Evolutionary conservation across 306 rosid species (phyloP).

Genomic region (Prunus kanzakura): DNA sequence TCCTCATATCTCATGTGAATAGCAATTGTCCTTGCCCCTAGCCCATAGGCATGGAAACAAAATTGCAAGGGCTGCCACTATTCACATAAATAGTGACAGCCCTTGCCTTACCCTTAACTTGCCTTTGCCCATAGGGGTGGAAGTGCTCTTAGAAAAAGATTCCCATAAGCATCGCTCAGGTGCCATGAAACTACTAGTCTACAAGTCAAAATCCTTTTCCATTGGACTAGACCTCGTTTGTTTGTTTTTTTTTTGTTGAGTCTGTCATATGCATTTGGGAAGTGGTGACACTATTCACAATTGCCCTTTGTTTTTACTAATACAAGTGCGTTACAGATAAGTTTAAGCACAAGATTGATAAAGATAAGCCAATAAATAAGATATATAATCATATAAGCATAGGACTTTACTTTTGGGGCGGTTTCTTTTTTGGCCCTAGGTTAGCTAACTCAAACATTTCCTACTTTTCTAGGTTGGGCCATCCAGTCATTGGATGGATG

Average conservation of each 20-base stretch:
- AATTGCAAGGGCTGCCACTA: too few relatives aligned
- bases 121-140: too few relatives aligned
- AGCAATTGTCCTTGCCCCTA: too few relatives aligned
- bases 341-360: not conserved
- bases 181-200: too few relatives aligned
- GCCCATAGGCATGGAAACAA: too few relatives aligned
- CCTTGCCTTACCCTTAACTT: too few relatives aligned
- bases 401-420: not conserved
- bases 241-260: not conserved
- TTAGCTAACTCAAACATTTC: not conserved
- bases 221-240: too few relatives aligned
- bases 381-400: not conserved
- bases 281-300: not conserved
- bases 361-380: not conserved
- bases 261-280: not conserved
- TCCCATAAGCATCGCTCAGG: too few relatives aligned
- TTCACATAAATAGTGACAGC: too few relatives aligned
- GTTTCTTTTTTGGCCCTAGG: not conserved
- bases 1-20: too few relatives aligned
- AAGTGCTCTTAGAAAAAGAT: too few relatives aligned
- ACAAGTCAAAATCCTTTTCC: accelerated
- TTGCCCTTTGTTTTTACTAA: not conserved
- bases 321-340: constrained; percentile 5
- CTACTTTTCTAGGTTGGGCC: constrained; percentile 7
- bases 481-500: not conserved